phyloP scores from a whole-genome alignment of 2,329 filamentous ascomycete genomes.

The Trichoderma brevicompactum region DNA sequence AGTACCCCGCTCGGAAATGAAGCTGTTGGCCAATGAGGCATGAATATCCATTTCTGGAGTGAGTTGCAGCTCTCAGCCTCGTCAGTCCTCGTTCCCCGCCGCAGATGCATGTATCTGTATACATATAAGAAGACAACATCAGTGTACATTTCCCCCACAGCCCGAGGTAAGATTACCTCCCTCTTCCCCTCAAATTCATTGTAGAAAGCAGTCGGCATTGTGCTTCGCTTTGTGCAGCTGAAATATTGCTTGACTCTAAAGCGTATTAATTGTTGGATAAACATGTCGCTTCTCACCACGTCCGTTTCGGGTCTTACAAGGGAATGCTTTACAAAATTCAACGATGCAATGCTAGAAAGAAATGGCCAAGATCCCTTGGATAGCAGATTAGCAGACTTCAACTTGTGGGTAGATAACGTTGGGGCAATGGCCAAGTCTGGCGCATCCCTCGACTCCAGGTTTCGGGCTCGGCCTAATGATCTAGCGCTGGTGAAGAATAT shows the following conservation, averaged over 20 bases:
- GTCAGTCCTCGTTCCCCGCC: neutral
- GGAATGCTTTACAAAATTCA: neutral
- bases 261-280: neutral
- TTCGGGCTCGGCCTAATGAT: conserved; percentile 17
- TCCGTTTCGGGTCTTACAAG: neutral
- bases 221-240: too few relatives aligned
- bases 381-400: conserved; percentile 28
- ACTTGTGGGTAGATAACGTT: conserved; percentile 30
- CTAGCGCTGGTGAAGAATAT: conserved; percentile 20
- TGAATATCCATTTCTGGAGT: neutral
- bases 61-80: neutral
- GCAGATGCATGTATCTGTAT: neutral
- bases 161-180: neutral
- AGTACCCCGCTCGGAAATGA: neutral
- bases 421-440: conserved; percentile 27
- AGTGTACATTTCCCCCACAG: neutral
- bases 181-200: neutral
- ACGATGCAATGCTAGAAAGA: neutral
- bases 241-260: too few relatives aligned
- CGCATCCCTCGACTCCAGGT: conserved; percentile 24
- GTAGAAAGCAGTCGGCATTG: too few relatives aligned
- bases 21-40: neutral
- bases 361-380: neutral
- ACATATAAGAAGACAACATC: neutral
- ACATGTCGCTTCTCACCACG: neutral